A percentile compares a stretch with the other conserved stretches of the same genome.
phyloP scores from a whole-genome alignment of 495 filamentous ascomycete genomes.

The Penicillium lagena region DNA sequence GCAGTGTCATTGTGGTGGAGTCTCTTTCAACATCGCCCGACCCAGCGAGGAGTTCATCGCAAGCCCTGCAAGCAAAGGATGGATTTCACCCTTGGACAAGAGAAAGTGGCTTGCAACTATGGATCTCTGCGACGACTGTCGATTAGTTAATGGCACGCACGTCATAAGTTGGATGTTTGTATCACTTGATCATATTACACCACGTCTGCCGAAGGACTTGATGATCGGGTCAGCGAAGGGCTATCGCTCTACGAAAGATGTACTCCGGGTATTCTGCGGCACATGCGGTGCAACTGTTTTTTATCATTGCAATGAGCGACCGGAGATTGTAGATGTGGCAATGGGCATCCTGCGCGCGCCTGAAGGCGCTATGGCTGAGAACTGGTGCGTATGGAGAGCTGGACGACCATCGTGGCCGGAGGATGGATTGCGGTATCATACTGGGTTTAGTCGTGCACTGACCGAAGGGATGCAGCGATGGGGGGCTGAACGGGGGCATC shows the following conservation, averaged over 20 bases:
- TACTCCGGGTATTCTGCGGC: conserved; percentile 46
- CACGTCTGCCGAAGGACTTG: conserved; percentile 18
- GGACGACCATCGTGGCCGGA: conserved; percentile 16
- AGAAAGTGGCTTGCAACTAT: conserved; percentile 33
- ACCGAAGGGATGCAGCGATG: conserved; percentile 23
- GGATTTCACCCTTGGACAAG: conserved; percentile 32
- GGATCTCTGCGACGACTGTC: conserved; percentile 48
- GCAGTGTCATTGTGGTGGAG: conserved; percentile 46
- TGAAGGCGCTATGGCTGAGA: conserved; percentile 44
- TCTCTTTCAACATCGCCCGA: conserved; percentile 33
- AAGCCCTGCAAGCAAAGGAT: conserved; percentile 23
- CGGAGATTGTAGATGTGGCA: conserved; percentile 43
- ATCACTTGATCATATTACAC: conserved; percentile 1
- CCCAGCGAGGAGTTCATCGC: conserved; percentile 22
- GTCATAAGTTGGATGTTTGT: conserved; percentile 42
- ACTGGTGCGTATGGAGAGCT: conserved; percentile 31
- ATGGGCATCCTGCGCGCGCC: conserved; percentile 41
- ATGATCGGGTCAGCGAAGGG: conserved; percentile 38
- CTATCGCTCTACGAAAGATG: conserved; percentile 37
- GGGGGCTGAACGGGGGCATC: conserved; percentile 10
- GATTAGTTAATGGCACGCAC: conserved; percentile 36
- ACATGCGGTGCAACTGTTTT: conserved; percentile 48
- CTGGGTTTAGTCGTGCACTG: conserved; percentile 19
- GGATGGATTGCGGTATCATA: conserved; percentile 26
- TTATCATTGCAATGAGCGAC: conserved; percentile 33